Conservation (phyloP, 148 eudicot genomes). For the Nepenthes mirabilis region DNA sequence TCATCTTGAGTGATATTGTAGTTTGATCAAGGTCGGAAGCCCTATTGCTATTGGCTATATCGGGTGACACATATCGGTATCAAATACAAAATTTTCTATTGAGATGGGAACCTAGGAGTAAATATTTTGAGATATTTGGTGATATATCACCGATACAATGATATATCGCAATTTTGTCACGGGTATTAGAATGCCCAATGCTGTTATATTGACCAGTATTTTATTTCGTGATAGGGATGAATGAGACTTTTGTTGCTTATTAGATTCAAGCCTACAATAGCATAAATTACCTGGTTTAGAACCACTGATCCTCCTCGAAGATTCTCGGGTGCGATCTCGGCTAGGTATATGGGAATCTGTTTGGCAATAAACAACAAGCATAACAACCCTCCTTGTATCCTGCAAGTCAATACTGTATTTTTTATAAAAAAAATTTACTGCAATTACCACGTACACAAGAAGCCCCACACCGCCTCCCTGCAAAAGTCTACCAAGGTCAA, state of each 20-base stretch:
- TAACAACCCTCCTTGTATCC: background rate
- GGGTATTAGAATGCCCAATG: too few relatives aligned
- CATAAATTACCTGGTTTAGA: slow-evolving; percentile 15
- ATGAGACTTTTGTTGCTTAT: background rate
- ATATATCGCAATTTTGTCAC: too few relatives aligned
- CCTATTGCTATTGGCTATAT: too few relatives aligned
- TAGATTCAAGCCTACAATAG: background rate
- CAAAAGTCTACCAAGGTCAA: slow-evolving; percentile 8
- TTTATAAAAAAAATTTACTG: background rate
- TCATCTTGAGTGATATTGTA: too few relatives aligned
- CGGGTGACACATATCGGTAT: too few relatives aligned
- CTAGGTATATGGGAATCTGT: slow-evolving; percentile 40
- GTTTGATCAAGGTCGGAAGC: too few relatives aligned
- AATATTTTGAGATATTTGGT: background rate
- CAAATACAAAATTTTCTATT: too few relatives aligned
- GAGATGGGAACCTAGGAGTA: background rate
- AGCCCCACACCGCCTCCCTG: slow-evolving; percentile 7
- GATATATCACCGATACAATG: too few relatives aligned
- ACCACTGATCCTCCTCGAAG: slow-evolving; percentile 36
- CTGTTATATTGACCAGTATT: too few relatives aligned
- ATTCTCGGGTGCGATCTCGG: slow-evolving; percentile 47
- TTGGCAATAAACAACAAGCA: background rate
- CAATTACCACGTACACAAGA: slow-evolving; percentile 1
- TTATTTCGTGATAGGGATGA: background rate
- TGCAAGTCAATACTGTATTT: background rate